Conservation (phyloP, 768 basidiomycete genomes). For the Astraeus odoratus region DNA sequence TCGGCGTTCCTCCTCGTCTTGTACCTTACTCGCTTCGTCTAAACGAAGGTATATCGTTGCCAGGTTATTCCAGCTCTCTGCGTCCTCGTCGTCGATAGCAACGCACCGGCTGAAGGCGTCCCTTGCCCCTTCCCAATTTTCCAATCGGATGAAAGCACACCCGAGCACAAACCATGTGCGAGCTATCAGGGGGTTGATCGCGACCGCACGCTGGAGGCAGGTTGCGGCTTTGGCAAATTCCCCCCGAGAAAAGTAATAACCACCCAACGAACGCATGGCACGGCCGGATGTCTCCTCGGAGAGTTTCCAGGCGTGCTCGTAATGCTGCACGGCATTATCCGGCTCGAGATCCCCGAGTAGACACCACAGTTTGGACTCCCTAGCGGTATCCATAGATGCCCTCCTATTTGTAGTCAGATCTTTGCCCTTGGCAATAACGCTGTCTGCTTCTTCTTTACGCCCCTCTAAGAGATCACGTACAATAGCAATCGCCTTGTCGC, state of each 20-base stretch:
- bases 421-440: conserved; percentile 57
- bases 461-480: conserved; percentile 85
- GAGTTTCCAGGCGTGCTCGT: conserved; percentile 76
- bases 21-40: conserved; percentile 36
- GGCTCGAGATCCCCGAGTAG: conserved; percentile 88
- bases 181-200: conserved; percentile 82
- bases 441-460: conserved; percentile 74
- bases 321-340: conserved; percentile 61
- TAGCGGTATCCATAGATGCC: conserved; percentile 47
- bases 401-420: conserved; percentile 35
- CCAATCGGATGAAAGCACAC: conserved; percentile 74
- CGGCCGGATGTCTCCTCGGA: conserved; percentile 78
- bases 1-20: conserved; percentile 27
- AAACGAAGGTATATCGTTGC: conserved; percentile 91
- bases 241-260: conserved; percentile 64
- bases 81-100: conserved; percentile 90
- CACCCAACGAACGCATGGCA: conserved; percentile 89
- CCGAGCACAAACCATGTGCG: conserved; percentile 97
- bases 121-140: conserved; percentile 79
- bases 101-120: conserved; percentile 85
- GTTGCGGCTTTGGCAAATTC: conserved; percentile 57
- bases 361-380: conserved; percentile 93
- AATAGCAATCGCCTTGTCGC: conserved; percentile 70
- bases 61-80: conserved; percentile 97
- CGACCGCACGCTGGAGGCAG: conserved; percentile 68